phyloP scores from a whole-genome alignment of 192 early-diverging fungal species.

The Backusella macrospora region DNA sequence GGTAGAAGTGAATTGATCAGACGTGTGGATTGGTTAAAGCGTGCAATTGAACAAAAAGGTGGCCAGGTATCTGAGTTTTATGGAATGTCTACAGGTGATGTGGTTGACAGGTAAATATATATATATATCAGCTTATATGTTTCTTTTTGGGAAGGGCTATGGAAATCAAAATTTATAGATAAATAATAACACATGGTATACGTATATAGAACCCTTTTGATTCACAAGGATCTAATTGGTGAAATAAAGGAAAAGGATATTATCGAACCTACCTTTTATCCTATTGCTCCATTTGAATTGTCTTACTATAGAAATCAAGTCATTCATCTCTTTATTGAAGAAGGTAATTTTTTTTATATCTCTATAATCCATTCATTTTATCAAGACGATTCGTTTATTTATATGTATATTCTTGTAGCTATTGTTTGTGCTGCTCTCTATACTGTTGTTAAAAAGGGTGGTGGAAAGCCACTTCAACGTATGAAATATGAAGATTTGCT shows the following conservation, averaged over 20 bases:
- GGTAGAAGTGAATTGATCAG: conserved; percentile 70
- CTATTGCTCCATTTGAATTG: conserved; percentile 79
- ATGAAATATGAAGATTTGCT: conserved; percentile 58
- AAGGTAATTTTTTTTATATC: conserved; percentile 45
- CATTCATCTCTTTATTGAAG: conserved; percentile 56
- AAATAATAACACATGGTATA: neutral
- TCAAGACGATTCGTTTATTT: neutral
- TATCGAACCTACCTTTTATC: conserved; percentile 83
- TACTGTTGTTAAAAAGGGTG: conserved; percentile 77
- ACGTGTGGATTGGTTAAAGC: conserved; percentile 73
- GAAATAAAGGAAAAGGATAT: conserved; percentile 72
- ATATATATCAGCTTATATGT: neutral
- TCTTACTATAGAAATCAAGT: conserved; percentile 86
- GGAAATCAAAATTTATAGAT: neutral
- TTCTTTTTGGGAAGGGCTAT: neutral
- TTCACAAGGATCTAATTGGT: conserved; percentile 77
- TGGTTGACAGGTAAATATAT: conserved; percentile 69
- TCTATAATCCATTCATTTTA: too few relatives aligned
- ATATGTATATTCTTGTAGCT: conserved; percentile 41
- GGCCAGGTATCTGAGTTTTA: conserved; percentile 82
- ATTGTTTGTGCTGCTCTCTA: conserved; percentile 78
- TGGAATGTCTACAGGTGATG: conserved; percentile 64
- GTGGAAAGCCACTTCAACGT: conserved; percentile 67
- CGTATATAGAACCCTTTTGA: conserved; percentile 54
- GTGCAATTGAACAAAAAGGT: conserved; percentile 65